Conservation (phyloP, 2,329 filamentous ascomycete genomes). For the Fusarium praegraminearum region DNA sequence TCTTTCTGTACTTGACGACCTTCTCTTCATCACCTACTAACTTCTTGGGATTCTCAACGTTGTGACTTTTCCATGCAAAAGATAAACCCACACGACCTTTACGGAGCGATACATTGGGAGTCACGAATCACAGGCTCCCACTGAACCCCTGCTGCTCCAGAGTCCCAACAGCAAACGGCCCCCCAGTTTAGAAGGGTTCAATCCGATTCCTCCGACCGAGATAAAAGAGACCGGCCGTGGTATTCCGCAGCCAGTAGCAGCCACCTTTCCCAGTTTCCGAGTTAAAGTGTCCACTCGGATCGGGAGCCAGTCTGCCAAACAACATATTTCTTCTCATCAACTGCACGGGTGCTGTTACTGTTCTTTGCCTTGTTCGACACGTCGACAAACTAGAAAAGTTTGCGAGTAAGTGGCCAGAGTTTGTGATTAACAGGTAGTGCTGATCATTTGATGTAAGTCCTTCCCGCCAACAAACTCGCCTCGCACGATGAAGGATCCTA, state of each 20-base stretch:
- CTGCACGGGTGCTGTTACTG: background rate
- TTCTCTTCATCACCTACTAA: too few relatives aligned
- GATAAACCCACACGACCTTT: background rate
- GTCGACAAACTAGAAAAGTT: constrained; percentile 1
- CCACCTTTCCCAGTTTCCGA: constrained; percentile 3
- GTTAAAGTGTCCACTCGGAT: constrained; percentile 15
- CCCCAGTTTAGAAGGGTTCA: constrained; percentile 11
- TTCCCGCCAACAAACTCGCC: constrained; percentile 4
- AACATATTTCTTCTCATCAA: background rate
- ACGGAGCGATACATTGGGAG: background rate
- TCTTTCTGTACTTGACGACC: background rate
- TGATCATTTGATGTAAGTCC: constrained; percentile 25
- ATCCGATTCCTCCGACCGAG: constrained; percentile 17
- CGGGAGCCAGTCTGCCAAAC: background rate
- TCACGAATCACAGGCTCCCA: constrained; percentile 2
- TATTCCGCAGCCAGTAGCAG: constrained; percentile 22
- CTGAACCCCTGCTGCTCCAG: constrained; percentile 22
- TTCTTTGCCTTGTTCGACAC: constrained; percentile 2
- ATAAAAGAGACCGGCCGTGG: constrained; percentile 29
- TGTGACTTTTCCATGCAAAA: background rate
- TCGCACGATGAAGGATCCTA: constrained; percentile 25
- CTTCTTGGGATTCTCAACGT: background rate
- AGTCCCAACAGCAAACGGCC: constrained; percentile 26
- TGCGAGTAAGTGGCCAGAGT: constrained; percentile 11
- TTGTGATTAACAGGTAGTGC: constrained; percentile 7